Percentiles rank a stretch among this genome's conserved stretches.
These are phyloP conservation scores for Dacryopinax spathularia DNA, from an alignment of 768 basidiomycete genomes.

Conservation along the genomic window DNA sequence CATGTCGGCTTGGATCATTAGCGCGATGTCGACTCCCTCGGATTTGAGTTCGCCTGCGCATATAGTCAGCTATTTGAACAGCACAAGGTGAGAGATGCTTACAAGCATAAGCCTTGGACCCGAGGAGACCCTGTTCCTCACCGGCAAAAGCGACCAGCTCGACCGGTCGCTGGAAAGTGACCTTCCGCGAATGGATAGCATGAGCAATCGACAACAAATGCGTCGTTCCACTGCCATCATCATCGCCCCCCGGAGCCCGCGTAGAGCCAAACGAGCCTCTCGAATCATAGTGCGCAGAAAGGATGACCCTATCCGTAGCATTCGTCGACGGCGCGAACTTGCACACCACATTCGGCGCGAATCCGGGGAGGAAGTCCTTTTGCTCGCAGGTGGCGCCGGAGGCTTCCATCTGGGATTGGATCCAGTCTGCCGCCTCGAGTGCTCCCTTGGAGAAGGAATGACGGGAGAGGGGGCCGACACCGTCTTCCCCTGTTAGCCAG, in stretches of 20 bases:
- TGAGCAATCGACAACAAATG: slow-evolving; percentile 70
- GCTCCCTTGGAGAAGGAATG: slow-evolving; percentile 68
- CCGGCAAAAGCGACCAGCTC: slow-evolving; percentile 76
- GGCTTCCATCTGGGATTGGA: slow-evolving; percentile 56
- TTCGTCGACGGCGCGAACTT: slow-evolving; percentile 44
- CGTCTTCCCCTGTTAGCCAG: slow-evolving; percentile 75
- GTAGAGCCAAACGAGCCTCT: slow-evolving; percentile 73
- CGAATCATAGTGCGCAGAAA: slow-evolving; percentile 83
- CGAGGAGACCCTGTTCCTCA: slow-evolving; percentile 79
- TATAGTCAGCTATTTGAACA: not conserved
- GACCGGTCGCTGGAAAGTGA: slow-evolving; percentile 63
- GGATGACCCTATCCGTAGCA: slow-evolving; percentile 50
- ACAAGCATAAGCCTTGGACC: slow-evolving; percentile 70
- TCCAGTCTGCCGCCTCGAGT: slow-evolving; percentile 51
- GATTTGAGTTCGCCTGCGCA: slow-evolving; percentile 42
- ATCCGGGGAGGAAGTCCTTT: slow-evolving; percentile 50
- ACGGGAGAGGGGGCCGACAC: slow-evolving; percentile 59
- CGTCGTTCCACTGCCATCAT: slow-evolving; percentile 50
- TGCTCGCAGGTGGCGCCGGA: slow-evolving; percentile 64
- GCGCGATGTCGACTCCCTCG: slow-evolving; percentile 47
- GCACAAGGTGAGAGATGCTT: slow-evolving; percentile 21
- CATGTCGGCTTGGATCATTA: slow-evolving; percentile 92
- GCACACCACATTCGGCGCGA: slow-evolving; percentile 82
- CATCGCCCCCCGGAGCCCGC: slow-evolving; percentile 48
- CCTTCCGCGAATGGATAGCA: slow-evolving; percentile 47